A percentile compares a stretch with the other conserved stretches of the same genome.
Evolutionary conservation across 805 yeast species (phyloP).

Genomic region (Starmerella sp.): DNA sequence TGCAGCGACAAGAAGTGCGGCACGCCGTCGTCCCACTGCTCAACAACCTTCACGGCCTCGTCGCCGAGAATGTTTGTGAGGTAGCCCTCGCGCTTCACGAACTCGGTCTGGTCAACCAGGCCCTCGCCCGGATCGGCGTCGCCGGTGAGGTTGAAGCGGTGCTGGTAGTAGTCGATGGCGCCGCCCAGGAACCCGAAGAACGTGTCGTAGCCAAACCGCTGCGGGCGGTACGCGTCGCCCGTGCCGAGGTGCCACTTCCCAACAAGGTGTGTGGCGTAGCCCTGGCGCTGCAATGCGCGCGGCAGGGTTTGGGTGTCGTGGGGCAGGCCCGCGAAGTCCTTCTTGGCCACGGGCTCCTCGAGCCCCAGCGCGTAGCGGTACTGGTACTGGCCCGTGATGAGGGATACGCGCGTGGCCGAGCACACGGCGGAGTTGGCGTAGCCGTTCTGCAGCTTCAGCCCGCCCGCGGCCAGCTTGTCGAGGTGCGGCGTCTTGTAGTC

Average conservation of each 20-base stretch:
- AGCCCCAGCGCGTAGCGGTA: conserved; percentile 29
- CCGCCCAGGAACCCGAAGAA: conserved; percentile 23
- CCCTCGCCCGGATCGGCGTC: conserved; percentile 13
- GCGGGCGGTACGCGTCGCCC: conserved; percentile 28
- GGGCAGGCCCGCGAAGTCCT: conserved; percentile 10
- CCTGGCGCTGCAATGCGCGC: conserved; percentile 38
- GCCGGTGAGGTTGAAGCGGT: conserved; percentile 10
- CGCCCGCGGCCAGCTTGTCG: conserved; percentile 34
- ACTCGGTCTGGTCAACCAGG: conserved; percentile 19
- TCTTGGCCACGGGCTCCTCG: conserved; percentile 19
- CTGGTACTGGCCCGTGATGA: conserved; percentile 50
- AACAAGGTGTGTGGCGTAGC: conserved; percentile 41
- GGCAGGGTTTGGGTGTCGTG: conserved; percentile 30
- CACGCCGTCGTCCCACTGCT: conserved; percentile 18
- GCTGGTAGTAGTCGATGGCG: conserved; percentile 21
- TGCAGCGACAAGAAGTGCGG: conserved; percentile 48
- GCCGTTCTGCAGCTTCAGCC: conserved; percentile 45
- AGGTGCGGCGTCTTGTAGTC: conserved; percentile 48
- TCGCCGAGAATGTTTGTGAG: conserved; percentile 22
- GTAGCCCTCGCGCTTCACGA: conserved; percentile 21
- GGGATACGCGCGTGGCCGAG: conserved; percentile 53
- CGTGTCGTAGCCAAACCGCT: conserved; percentile 21
- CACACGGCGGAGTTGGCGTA: conserved; percentile 58
- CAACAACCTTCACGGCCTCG: conserved; percentile 30
- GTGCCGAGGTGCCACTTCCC: conserved; percentile 57